phyloP scores from a whole-genome alignment of 2,329 filamentous ascomycete species.

The Raffaelea ambrosiae region DNA sequence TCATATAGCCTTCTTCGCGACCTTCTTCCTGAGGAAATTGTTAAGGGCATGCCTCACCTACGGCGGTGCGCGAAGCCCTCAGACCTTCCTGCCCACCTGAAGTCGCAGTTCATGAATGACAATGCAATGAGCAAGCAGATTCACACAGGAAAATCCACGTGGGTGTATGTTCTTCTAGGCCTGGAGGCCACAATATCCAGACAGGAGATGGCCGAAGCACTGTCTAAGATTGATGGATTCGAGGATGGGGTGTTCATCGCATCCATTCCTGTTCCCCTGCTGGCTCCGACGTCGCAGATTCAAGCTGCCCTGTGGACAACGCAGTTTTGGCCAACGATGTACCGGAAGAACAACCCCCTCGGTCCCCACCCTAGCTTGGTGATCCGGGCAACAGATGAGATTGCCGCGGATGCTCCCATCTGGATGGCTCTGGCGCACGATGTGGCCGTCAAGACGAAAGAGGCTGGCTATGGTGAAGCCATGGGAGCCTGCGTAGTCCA shows the following conservation, averaged over 20 bases:
- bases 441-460: slow-evolving; percentile 51
- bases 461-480: slow-evolving; percentile 53
- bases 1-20: slow-evolving; percentile 44
- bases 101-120: slow-evolving; percentile 52
- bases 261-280: slow-evolving; percentile 59
- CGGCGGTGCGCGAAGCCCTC: slow-evolving; percentile 66
- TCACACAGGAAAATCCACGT: slow-evolving; percentile 51
- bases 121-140: slow-evolving; percentile 44
- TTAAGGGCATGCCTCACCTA: slow-evolving; percentile 61
- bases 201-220: slow-evolving; percentile 39
- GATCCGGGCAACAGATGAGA: slow-evolving; percentile 58
- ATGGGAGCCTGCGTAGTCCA: slow-evolving; percentile 72
- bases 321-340: slow-evolving; percentile 76
- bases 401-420: slow-evolving; percentile 52
- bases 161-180: slow-evolving; percentile 50
- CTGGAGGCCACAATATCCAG: slow-evolving; percentile 42
- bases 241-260: slow-evolving; percentile 47
- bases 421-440: slow-evolving; percentile 62
- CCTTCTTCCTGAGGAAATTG: slow-evolving; percentile 49
- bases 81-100: slow-evolving; percentile 59
- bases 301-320: slow-evolving; percentile 68
- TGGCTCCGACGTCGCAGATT: slow-evolving; percentile 66
- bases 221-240: slow-evolving; percentile 41
- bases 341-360: slow-evolving; percentile 80
- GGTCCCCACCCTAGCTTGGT: slow-evolving; percentile 74